phyloP scores from a whole-genome alignment of 2,329 filamentous ascomycete genomes.

The Dryadomyces quercivorus region DNA sequence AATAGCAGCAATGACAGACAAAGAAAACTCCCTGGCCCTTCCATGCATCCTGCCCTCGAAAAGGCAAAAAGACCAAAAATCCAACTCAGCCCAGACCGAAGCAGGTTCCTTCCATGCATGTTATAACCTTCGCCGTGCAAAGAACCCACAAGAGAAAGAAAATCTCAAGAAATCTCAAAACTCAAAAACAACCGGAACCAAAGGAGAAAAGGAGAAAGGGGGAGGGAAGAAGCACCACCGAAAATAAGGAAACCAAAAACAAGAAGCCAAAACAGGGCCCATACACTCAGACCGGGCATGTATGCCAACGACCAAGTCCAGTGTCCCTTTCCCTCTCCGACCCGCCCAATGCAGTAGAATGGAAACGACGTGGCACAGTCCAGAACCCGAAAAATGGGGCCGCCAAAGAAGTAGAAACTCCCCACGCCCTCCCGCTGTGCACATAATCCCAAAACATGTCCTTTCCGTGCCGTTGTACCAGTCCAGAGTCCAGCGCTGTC shows the following conservation, averaged over 20 bases:
- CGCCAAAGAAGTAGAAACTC: slow-evolving; percentile 10
- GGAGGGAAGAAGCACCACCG: neutral
- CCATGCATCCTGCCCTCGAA: neutral
- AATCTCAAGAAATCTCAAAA: neutral
- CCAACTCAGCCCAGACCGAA: neutral
- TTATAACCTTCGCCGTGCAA: neutral
- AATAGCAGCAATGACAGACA: neutral
- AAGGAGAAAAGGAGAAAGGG: neutral
- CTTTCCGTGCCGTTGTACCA: neutral
- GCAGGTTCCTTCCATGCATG: neutral
- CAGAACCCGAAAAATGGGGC: neutral
- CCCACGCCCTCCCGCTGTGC: slow-evolving; percentile 3
- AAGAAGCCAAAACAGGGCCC: neutral
- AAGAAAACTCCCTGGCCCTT: neutral
- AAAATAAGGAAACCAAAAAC: neutral
- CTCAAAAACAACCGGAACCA: neutral
- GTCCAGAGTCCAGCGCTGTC: neutral
- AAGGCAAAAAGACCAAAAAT: neutral
- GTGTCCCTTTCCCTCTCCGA: neutral
- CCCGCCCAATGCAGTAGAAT: slow-evolving; percentile 1
- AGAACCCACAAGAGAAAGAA: neutral
- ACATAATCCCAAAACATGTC: neutral
- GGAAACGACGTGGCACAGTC: neutral
- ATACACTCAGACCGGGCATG: neutral
- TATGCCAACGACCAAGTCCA: neutral